phyloP scores from a whole-genome alignment of 75 land plant species.

The Pseudotsuga menziesii region DNA sequence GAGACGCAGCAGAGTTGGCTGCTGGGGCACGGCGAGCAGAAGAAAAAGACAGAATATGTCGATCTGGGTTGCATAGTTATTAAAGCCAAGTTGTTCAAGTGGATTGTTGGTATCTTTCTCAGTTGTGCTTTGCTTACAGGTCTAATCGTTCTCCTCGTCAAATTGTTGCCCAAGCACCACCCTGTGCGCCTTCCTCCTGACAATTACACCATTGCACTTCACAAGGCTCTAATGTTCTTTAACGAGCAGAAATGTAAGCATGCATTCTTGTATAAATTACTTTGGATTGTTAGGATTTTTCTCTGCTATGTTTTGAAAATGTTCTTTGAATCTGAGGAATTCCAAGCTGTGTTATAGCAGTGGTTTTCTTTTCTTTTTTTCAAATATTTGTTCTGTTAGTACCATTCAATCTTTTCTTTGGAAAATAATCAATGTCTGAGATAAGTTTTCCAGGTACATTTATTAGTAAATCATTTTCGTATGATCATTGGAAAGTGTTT shows the following conservation, averaged over 20 bases:
- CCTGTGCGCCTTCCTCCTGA: conserved; percentile 71
- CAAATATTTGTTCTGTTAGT: too few relatives aligned
- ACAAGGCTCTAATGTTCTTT: conserved; percentile 94
- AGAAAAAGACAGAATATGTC: conserved; percentile 70
- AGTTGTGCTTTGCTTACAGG: conserved; percentile 59
- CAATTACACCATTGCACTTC: conserved; percentile 85
- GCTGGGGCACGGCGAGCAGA: conserved; percentile 49
- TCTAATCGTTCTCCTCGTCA: conserved; percentile 68
- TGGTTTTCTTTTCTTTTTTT: too few relatives aligned
- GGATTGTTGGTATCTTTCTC: conserved; percentile 48
- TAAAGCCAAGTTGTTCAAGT: conserved; percentile 66
- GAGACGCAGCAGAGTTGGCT: conserved; percentile 98
- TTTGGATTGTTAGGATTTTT: background rate
- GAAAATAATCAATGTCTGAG: too few relatives aligned
- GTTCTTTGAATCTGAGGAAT: too few relatives aligned
- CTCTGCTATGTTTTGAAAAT: too few relatives aligned
- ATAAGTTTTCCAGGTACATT: too few relatives aligned
- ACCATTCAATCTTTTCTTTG: too few relatives aligned
- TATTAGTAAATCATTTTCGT: too few relatives aligned
- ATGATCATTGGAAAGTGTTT: too few relatives aligned
- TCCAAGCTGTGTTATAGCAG: too few relatives aligned
- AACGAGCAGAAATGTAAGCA: conserved; percentile 89
- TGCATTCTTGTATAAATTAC: background rate
- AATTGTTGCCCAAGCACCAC: conserved; percentile 67
- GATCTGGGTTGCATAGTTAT: conserved; percentile 92